Evolutionary conservation across 1,139 yeast species (phyloP).

Genomic region (Kodamaea alishanica): DNA sequence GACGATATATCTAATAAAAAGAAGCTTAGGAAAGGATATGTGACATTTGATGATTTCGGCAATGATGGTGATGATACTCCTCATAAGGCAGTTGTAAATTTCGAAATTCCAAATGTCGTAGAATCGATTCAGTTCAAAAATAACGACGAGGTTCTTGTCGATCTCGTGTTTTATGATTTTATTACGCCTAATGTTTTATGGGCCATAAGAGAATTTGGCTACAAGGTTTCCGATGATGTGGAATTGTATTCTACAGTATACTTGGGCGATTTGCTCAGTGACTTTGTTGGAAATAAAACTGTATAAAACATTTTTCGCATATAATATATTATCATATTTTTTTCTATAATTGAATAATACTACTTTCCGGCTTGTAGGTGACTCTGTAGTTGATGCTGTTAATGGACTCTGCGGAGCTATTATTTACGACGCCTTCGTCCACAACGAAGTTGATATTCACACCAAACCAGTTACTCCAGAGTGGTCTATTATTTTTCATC

Average conservation of each 20-base stretch:
- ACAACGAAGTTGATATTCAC: constrained; percentile 55
- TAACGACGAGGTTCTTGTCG: constrained; percentile 38
- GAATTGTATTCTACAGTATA: constrained; percentile 31
- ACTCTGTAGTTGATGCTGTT: constrained; percentile 63
- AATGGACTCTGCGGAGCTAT: constrained; percentile 43
- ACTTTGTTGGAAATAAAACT: constrained; percentile 19
- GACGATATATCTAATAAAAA: constrained; percentile 6
- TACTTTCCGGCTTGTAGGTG: constrained; percentile 59
- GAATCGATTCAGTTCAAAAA: constrained; percentile 37
- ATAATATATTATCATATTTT: background rate
- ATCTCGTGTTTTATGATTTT: constrained; percentile 76
- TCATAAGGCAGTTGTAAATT: constrained; percentile 60
- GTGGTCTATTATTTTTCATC: constrained; percentile 25
- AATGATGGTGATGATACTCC: constrained; percentile 83
- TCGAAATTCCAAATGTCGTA: constrained; percentile 73
- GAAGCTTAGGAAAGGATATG: constrained; percentile 57
- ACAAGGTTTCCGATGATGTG: constrained; percentile 13
- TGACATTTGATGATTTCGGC: constrained; percentile 81
- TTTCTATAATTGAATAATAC: constrained; percentile 37
- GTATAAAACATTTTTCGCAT: background rate
- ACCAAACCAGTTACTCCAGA: constrained; percentile 72
- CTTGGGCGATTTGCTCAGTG: constrained; percentile 34
- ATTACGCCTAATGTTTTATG: constrained; percentile 57
- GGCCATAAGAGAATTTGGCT: constrained; percentile 47
- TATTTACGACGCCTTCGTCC: constrained; percentile 50